Evolutionary conservation across 108 stramenopile species (phyloP).

Genomic region (Skeletonema grethae): DNA sequence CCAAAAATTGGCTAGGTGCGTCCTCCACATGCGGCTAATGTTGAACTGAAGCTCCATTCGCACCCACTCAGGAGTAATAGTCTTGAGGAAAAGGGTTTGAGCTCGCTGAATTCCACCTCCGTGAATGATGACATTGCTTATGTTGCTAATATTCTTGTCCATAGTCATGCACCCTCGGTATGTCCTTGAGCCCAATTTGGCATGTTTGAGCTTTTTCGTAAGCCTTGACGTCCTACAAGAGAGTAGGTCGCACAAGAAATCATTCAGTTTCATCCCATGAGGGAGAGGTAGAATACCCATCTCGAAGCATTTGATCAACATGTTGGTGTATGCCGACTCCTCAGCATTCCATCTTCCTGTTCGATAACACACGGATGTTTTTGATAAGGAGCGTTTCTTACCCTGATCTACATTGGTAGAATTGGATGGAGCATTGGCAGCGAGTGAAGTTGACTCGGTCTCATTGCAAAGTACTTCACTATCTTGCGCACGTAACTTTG

Average conservation of each 20-base stretch:
- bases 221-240: slow-evolving; percentile 74
- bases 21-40: slow-evolving; percentile 72
- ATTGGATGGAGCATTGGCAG: slow-evolving; percentile 16
- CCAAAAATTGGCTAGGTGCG: slow-evolving; percentile 75
- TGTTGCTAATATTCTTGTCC: slow-evolving; percentile 1
- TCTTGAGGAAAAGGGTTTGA: slow-evolving; percentile 69
- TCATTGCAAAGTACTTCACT: slow-evolving; percentile 15
- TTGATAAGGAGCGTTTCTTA: slow-evolving; percentile 30
- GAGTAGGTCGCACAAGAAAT: slow-evolving; percentile 76
- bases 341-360: slow-evolving; percentile 83
- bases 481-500: slow-evolving; percentile 10
- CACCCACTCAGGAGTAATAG: slow-evolving; percentile 59
- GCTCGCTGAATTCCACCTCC: slow-evolving; percentile 47
- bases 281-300: slow-evolving; percentile 63
- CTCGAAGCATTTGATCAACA: slow-evolving; percentile 69
- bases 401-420: slow-evolving; percentile 20
- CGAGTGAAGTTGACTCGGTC: slow-evolving; percentile 3
- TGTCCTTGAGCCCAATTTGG: slow-evolving; percentile 67
- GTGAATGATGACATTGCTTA: slow-evolving; percentile 6
- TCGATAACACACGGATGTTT: slow-evolving; percentile 34
- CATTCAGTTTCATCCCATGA: slow-evolving; percentile 82
- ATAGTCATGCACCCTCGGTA: slow-evolving; percentile 23
- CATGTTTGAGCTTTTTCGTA: slow-evolving; percentile 88
- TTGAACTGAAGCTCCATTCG: slow-evolving; percentile 69
- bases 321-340: slow-evolving; percentile 68